Evolutionary conservation across 306 rosid genomes (phyloP).

Genomic region (Pueraria montana): DNA sequence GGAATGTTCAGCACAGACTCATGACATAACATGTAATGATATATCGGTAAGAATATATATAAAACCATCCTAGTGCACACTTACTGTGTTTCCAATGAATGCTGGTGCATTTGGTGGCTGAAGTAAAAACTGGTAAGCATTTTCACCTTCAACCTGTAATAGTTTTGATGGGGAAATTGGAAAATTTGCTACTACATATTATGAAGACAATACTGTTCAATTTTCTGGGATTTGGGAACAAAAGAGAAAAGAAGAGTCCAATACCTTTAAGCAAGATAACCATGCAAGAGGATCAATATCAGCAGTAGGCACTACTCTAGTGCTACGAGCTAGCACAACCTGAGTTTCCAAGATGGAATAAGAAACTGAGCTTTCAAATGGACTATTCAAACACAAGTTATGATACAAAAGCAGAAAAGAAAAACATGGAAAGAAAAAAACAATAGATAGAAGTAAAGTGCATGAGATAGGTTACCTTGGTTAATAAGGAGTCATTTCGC

Average conservation of each 20-base stretch:
- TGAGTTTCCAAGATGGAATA: constrained; percentile 52
- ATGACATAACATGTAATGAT: constrained; percentile 19
- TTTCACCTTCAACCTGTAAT: constrained; percentile 78
- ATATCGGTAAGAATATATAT: neutral
- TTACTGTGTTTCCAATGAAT: constrained; percentile 93
- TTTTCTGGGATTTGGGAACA: neutral
- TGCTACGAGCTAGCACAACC: constrained; percentile 97
- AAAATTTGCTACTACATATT: constrained; percentile 19
- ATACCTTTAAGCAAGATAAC: constrained; percentile 87
- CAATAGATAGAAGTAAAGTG: constrained; percentile 11
- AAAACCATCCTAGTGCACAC: constrained; percentile 35
- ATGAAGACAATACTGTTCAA: constrained; percentile 1
- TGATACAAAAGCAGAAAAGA: neutral
- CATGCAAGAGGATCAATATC: constrained; percentile 81
- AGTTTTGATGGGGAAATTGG: constrained; percentile 38
- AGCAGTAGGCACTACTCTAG: constrained; percentile 76
- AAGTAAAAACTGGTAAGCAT: constrained; percentile 85
- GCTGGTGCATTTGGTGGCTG: constrained; percentile 95
- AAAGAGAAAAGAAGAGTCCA: constrained; percentile 24
- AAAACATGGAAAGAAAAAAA: neutral
- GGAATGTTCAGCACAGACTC: constrained; percentile 6
- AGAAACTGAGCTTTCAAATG: constrained; percentile 42
- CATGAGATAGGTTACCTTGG: constrained; percentile 61
- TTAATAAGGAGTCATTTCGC: constrained; percentile 64
- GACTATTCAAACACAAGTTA: constrained; percentile 25